Conservation (phyloP, 2,329 filamentous ascomycete genomes). For the Bipolaris oryzae region DNA sequence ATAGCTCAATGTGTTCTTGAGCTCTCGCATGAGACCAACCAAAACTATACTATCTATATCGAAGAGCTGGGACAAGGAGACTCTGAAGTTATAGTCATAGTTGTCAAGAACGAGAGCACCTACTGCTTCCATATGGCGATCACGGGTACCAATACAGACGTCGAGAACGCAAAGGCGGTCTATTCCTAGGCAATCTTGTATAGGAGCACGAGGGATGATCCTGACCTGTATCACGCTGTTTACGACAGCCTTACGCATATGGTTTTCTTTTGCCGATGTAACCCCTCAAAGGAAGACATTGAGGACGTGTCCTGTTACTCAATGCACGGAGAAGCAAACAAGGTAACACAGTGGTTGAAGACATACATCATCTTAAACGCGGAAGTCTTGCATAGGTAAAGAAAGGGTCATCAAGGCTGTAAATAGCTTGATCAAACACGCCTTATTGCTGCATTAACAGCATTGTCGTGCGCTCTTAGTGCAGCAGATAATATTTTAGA, state of each 20-base stretch:
- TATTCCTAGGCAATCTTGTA: conserved; percentile 7
- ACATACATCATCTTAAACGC: conserved; percentile 4
- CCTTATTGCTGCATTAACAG: too few species aligned
- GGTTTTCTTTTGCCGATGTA: conserved; percentile 7
- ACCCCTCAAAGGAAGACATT: conserved; percentile 1
- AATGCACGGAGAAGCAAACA: conserved; percentile 3
- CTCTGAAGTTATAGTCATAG: conserved; percentile 1
- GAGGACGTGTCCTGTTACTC: conserved; percentile 8
- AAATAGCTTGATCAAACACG: background rate
- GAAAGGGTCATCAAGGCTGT: background rate
- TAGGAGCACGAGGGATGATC: conserved; percentile 7
- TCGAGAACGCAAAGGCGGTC: conserved; percentile 9
- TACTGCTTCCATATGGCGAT: conserved; percentile 9
- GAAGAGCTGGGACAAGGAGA: conserved; percentile 2
- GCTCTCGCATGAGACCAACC: background rate
- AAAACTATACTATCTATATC: background rate
- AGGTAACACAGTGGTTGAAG: conserved; percentile 7
- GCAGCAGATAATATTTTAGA: too few species aligned
- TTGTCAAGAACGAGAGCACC: conserved; percentile 1
- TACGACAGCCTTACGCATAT: conserved; percentile 7
- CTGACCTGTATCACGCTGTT: conserved; percentile 6
- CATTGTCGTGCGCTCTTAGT: too few species aligned
- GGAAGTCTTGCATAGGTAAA: conserved; percentile 2
- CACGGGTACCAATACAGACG: conserved; percentile 5
- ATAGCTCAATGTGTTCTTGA: conserved; percentile 7